Conservation (phyloP, 139 green algal genomes). For the Haematococcus lacustris region DNA sequence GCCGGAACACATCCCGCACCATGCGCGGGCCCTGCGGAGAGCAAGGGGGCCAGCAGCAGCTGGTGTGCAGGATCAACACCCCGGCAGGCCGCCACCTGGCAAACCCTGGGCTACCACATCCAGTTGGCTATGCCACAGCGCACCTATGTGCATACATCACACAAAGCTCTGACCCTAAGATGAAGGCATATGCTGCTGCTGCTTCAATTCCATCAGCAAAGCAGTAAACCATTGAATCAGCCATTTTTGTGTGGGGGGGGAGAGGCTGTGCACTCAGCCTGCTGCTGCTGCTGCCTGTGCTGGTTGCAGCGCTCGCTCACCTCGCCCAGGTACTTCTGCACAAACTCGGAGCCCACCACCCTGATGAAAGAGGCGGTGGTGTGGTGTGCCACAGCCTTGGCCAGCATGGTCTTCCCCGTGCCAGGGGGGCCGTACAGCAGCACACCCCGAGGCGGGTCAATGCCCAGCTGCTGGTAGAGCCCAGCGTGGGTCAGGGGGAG, state of each 20-base stretch:
- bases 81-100: too few species aligned
- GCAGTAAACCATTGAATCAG: too few species aligned
- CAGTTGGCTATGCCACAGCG: neutral
- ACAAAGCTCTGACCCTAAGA: too few species aligned
- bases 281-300: too few species aligned
- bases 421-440: slow-evolving; percentile 88
- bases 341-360: slow-evolving; percentile 96
- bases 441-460: slow-evolving; percentile 93
- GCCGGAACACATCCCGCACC: slow-evolving; percentile 96
- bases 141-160: neutral
- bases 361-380: slow-evolving; percentile 96
- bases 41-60: neutral
- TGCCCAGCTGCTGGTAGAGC: slow-evolving; percentile 93
- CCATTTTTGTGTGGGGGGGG: too few species aligned
- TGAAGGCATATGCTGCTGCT: too few species aligned
- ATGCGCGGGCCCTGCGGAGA: slow-evolving; percentile 80
- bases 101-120: neutral
- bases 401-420: slow-evolving; percentile 89
- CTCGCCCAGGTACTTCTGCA: slow-evolving; percentile 99
- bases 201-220: too few species aligned
- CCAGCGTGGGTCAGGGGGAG: slow-evolving; percentile 93
- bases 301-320: too few species aligned
- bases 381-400: slow-evolving; percentile 94
- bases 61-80: too few species aligned
- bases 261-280: too few species aligned